A percentile compares a stretch with the other conserved stretches of the same genome.
Conservation (phyloP, 371 early-diverging fungal genomes). For the Mucor mucedo region DNA sequence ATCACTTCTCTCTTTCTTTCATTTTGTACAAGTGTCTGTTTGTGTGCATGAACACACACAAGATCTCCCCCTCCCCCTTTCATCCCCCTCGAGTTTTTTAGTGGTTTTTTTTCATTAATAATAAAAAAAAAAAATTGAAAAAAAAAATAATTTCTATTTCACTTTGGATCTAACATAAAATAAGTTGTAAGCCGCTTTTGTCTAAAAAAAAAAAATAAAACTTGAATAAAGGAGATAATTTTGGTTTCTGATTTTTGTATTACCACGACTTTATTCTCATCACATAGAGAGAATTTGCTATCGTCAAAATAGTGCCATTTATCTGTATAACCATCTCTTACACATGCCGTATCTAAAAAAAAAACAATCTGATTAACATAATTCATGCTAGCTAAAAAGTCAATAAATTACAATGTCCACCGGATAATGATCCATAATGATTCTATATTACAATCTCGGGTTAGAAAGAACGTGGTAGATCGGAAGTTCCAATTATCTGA, state of each 20-base stretch:
- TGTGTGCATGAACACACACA: background rate
- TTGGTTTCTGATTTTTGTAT: conserved; percentile 51
- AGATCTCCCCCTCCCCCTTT: background rate
- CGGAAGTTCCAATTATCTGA: background rate
- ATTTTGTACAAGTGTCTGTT: conserved; percentile 9
- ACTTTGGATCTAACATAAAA: conserved; percentile 42
- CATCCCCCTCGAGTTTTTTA: background rate
- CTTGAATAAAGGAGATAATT: conserved; percentile 5
- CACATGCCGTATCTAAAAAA: conserved; percentile 83
- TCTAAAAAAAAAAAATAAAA: conserved; percentile 14
- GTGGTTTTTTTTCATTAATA: background rate
- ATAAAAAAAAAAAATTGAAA: conserved; percentile 1
- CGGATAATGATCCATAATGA: conserved; percentile 90
- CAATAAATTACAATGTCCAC: conserved; percentile 90
- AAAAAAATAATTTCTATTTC: conserved; percentile 12
- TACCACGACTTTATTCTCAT: conserved; percentile 69
- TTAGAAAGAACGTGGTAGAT: conserved; percentile 1
- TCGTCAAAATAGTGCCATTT: conserved; percentile 96
- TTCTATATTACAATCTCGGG: conserved; percentile 50
- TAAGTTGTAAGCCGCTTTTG: conserved; percentile 41
- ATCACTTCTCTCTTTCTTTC: background rate
- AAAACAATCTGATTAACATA: conserved; percentile 75
- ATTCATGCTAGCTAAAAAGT: conserved; percentile 49
- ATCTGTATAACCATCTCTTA: conserved; percentile 74
- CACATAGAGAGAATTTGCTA: conserved; percentile 73